These are phyloP conservation scores for Iris pallida DNA, from an alignment of 116 monocot genomes.

Conservation along the genomic window DNA sequence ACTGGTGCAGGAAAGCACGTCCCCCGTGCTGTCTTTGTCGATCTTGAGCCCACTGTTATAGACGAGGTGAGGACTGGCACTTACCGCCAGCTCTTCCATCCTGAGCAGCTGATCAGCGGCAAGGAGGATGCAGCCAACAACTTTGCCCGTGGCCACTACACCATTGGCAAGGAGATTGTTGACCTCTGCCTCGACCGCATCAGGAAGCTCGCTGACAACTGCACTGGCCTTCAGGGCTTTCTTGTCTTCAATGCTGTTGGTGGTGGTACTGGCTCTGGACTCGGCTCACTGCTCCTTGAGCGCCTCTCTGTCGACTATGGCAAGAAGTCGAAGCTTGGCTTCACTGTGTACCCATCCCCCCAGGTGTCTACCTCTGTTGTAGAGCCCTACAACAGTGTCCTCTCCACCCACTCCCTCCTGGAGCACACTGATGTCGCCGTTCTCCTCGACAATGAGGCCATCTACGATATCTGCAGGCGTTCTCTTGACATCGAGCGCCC, in stretches of 20 bases:
- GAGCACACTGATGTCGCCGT: slow-evolving; percentile 13
- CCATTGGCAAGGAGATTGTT: slow-evolving; percentile 60
- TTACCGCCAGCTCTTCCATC: slow-evolving; percentile 63
- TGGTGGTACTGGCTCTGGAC: slow-evolving; percentile 53
- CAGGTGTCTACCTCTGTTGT: slow-evolving; percentile 4
- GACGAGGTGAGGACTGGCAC: slow-evolving; percentile 57
- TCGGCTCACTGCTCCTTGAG: slow-evolving; percentile 50
- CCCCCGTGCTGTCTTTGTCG: slow-evolving; percentile 53
- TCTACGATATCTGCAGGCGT: slow-evolving; percentile 47
- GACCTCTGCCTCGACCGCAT: slow-evolving; percentile 56
- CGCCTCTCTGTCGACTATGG: slow-evolving; percentile 51
- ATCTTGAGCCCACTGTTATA: slow-evolving; percentile 59
- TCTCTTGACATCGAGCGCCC: slow-evolving; percentile 58
- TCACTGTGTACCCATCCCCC: slow-evolving; percentile 8
- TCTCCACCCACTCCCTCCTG: slow-evolving; percentile 5
- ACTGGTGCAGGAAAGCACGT: slow-evolving; percentile 61
- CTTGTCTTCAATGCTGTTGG: slow-evolving; percentile 56
- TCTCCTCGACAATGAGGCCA: slow-evolving; percentile 49
- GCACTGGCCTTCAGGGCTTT: slow-evolving; percentile 52
- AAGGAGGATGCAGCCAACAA: slow-evolving; percentile 65
- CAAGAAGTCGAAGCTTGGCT: slow-evolving; percentile 26
- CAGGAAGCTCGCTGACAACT: slow-evolving; percentile 58
- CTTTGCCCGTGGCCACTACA: slow-evolving; percentile 64
- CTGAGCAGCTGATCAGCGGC: slow-evolving; percentile 60
- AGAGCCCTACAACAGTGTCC: slow-evolving; percentile 7